A percentile compares a stretch with the other conserved stretches of the same genome.
Evolutionary conservation across 805 yeast genomes (phyloP).

Genomic region (Kockiozyma suomiensis): DNA sequence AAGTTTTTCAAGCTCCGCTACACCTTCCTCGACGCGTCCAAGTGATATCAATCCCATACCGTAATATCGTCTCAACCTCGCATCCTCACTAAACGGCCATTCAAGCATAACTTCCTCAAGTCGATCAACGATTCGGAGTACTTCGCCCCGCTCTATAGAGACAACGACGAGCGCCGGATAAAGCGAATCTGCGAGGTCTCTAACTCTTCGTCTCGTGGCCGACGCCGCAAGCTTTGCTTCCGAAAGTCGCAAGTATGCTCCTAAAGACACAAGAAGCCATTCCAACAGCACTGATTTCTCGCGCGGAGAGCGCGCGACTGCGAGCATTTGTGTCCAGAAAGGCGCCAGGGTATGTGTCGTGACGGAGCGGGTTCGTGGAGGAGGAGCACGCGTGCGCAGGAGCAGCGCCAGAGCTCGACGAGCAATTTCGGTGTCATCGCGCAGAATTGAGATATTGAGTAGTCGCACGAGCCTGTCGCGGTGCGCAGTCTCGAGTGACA

Average conservation of each 20-base stretch:
- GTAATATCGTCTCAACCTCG: constrained; percentile 13
- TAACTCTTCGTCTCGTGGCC: neutral
- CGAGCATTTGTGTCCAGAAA: constrained; percentile 21
- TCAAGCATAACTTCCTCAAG: constrained; percentile 27
- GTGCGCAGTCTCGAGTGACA: constrained; percentile 17
- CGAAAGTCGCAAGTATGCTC: constrained; percentile 6
- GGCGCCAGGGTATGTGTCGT: constrained; percentile 14
- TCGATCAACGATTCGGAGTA: constrained; percentile 11
- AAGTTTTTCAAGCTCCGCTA: constrained; percentile 8
- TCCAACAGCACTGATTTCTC: neutral
- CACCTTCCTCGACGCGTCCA: constrained; percentile 17
- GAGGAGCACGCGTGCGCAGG: constrained; percentile 16
- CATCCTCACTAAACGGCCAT: constrained; percentile 30
- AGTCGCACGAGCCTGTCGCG: constrained; percentile 11
- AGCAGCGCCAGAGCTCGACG: constrained; percentile 22
- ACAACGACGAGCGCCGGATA: constrained; percentile 8
- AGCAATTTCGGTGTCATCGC: constrained; percentile 12
- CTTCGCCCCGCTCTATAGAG: constrained; percentile 4
- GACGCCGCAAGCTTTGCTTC: constrained; percentile 4
- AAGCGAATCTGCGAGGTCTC: constrained; percentile 10
- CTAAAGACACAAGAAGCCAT: constrained; percentile 27
- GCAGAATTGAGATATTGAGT: constrained; percentile 17
- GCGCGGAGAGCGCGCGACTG: neutral
- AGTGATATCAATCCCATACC: constrained; percentile 23
- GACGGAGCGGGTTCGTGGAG: constrained; percentile 2